Evolutionary conservation across 2,329 filamentous ascomycete species (phyloP).

Genomic region (Fusarium sp.): DNA sequence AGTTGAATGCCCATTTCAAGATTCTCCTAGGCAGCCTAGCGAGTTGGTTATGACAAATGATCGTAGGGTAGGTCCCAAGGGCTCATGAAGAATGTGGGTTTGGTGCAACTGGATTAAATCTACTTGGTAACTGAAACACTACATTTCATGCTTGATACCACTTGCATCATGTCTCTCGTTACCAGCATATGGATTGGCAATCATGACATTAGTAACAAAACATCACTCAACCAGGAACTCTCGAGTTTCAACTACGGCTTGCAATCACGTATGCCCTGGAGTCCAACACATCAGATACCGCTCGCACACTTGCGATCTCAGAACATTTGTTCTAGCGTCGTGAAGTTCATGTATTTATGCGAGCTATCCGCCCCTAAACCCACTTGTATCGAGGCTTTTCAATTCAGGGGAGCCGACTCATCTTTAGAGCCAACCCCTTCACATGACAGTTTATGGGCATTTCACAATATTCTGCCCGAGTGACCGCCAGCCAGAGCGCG

Average conservation of each 20-base stretch:
- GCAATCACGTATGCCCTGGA: neutral
- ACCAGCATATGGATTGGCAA: too few species aligned
- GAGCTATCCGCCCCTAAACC: conserved; percentile 32
- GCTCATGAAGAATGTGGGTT: too few species aligned
- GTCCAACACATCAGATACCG: neutral
- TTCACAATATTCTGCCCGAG: conserved; percentile 75
- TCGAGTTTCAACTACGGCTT: neutral
- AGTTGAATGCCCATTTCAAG: too few species aligned
- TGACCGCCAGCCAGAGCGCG: conserved; percentile 47
- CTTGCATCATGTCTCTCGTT: too few species aligned
- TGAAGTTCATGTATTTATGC: conserved; percentile 37
- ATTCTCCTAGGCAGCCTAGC: too few species aligned
- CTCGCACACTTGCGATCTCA: neutral
- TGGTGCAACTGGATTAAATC: too few species aligned
- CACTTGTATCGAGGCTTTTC: conserved; percentile 29
- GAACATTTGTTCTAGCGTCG: conserved; percentile 5
- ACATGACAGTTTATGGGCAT: conserved; percentile 58
- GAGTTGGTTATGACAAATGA: too few species aligned
- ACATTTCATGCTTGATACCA: too few species aligned
- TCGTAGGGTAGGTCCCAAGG: too few species aligned
- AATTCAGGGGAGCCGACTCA: conserved; percentile 18
- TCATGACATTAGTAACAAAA: too few species aligned
- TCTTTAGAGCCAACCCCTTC: conserved; percentile 15
- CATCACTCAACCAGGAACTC: neutral
- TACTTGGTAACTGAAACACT: too few species aligned